Evolutionary conservation across 345 rosid genomes (phyloP).

Genomic region (Fremontodendron californicum): DNA sequence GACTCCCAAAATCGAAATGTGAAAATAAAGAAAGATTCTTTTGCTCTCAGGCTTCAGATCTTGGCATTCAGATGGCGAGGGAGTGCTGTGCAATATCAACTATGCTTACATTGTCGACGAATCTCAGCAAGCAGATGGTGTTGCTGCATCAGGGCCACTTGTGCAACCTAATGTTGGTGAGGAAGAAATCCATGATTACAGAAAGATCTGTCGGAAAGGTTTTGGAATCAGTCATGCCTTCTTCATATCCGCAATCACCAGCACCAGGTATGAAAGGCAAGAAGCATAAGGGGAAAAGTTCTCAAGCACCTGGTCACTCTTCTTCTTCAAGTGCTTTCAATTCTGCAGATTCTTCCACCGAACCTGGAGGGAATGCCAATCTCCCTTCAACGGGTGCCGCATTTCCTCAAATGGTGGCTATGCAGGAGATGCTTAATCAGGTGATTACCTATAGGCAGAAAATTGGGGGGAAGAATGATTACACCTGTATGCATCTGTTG

Average conservation of each 20-base stretch:
- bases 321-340: constrained; percentile 51
- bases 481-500: background rate
- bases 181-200: too few species aligned
- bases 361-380: constrained; percentile 37
- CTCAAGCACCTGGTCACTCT: constrained; percentile 40
- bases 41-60: constrained; percentile 65
- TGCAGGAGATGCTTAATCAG: constrained; percentile 80
- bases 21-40: constrained; percentile 44
- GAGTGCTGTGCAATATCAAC: constrained; percentile 41
- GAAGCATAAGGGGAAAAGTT: too few species aligned
- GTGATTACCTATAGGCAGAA: constrained; percentile 32
- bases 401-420: constrained; percentile 45
- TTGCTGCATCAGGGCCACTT: constrained; percentile 29
- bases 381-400: constrained; percentile 34
- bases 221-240: too few species aligned
- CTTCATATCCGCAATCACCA: too few species aligned
- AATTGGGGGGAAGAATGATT: background rate
- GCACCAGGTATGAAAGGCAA: too few species aligned
- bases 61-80: constrained; percentile 42
- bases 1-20: constrained; percentile 34
- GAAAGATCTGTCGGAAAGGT: too few species aligned
- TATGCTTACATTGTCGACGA: constrained; percentile 34
- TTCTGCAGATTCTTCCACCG: constrained; percentile 50
- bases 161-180: constrained; percentile 35
- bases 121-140: constrained; percentile 24